Evolutionary conservation across 1,284 basidiomycete species (phyloP), one percentile per base, ranked within the genome.

Genomic region (Melampsora larici-populina): DNA sequence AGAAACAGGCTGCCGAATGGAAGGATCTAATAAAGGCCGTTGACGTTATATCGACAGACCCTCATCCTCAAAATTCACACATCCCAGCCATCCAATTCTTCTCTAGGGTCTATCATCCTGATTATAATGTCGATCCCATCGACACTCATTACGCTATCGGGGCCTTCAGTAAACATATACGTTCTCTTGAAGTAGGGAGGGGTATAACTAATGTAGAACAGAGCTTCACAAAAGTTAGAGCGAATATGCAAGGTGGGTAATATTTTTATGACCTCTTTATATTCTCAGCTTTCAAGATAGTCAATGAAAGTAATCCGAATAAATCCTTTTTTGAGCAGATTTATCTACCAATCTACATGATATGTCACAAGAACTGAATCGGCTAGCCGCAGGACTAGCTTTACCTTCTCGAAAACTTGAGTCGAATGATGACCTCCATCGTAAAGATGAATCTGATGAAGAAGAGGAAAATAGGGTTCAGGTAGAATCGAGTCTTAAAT

Each of bases 41-140:
- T 24, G 29, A 18, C 13, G 26, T 29, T 62, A 36, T 4, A 63
- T 43, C 24, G 29, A 24, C 7, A 15, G 6, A n/a, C 17, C n/a
- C 46, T 24, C 29, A 51, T 33, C 29, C 29, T 29, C 33, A 33
- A 40, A 33, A 6, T 9, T 21, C 29, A 9, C 29, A 6, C 33
- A 21, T 18, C 33, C 65, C 33, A 24, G 51, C 51, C 29, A 49
- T 17, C 48, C 64, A 15, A 43, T 76, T 76, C 65, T 76, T 76
- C 51, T 76, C 73, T 5, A 76, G 69, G 9, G 73, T 76, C 49
- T 68, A 67, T 24, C 73, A 76, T 69, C 73, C 73, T 26, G 73
- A 76, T 62, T 76, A 68, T 60, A 76, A 76, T 29, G 65, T 76
- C n/a, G 73, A 76, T n/a, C 64, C 64, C 26, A 18, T 36, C 6